Base-by-base conservation (phyloP, 495 filamentous ascomycete species). In the Tuber magnatum region DNA sequence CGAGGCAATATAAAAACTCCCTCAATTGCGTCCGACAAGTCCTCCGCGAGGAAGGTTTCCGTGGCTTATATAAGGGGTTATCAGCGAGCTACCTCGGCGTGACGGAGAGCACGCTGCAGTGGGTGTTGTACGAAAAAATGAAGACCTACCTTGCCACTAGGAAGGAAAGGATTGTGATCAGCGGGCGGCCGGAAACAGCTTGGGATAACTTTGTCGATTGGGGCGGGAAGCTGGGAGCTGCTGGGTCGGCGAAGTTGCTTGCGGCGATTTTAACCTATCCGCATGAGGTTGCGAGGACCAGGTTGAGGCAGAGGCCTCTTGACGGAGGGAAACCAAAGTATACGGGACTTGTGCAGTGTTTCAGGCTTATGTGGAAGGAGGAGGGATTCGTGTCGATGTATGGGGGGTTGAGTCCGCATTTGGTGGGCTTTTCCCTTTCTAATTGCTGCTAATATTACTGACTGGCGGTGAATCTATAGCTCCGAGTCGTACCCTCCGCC, bases 41-140 rank as follows among this genome's bases (percentile, higher is more conserved):
- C 8, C 70, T 96, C 75, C 87, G 90, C 20, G 84, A 92, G 68
- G 93, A 97, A 83, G 93, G 93, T 0, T 82, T 94, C 68, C 83
- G 87, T 20, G 93, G 93, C 1, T 85, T 97, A 44, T 97, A 97
- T 84, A 90, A 92, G 74, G 93, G 93, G 28, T 87, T 97, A 80
- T 93, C 90, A 79, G 93, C 93, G 18, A 94, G 92, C 78, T 97
- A 97, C 80, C 85, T 97, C 5, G 93, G 93, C 8, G 91, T 94
- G 14, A 89, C 90, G 16, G 93, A 97, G 86, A 93, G 90, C 72
- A 93, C 93, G 35, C 82, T 97, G 74, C 93, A 97, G 81, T 91
- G 94, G 89, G 90, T 93, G 71, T 85, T 96, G 76, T 97, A 97
- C 80, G 93, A 97, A 84, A 89, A 91, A 75, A 87, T 94, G 85